Evolutionary conservation across 345 rosid genomes (phyloP), one percentile per base, ranked within the genome.

Genomic region (Ricinus communis): DNA sequence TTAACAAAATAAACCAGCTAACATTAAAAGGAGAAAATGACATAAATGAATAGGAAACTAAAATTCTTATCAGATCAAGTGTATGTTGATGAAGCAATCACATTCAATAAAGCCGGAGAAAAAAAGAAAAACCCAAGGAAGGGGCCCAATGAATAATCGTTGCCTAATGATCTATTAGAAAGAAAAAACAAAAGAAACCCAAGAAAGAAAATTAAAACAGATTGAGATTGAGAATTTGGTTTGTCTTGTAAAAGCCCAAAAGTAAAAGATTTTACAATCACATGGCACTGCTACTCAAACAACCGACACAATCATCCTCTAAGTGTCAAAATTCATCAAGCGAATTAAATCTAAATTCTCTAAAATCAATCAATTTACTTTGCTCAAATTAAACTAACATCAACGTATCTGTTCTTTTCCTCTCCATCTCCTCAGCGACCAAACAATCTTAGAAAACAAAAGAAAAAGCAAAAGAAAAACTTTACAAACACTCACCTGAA

Each of bases 251-350:
- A 36, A 21, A 43, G 27, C 7, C 13, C 8, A 14, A 24, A 27
- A 18, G 1, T 9, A 45, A 31, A 0, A 43, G 43, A 4, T 43
- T 51, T 6, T 33, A n/a, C 49, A 22, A 24, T 67, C 49, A 67
- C 60, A 67, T 38, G 50, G 38, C 38, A 68, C n/a, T 66, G 69
- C 19, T 22, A 30, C 25, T 54, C 21, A 41, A 53, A 53, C 68
- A 24, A 38, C 61, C 25, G 38, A 54, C 50, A 68, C 14, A 43
- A 13, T 10, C 18, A 36, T 52, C 30, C 24, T 22, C 2, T 8
- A 27, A 67, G 11, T 25, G 40, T 68, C 71, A 54, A 40, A 53
- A 54, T 54, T 43, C 49, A 66, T n/a, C 54, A 50, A 50, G 24
- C 22, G 2, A 9, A 50, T 50, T 4, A n/a, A 50, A 50, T 18